Conservation (phyloP, 352 stramenopile species). For the Pythium myriotylum region DNA sequence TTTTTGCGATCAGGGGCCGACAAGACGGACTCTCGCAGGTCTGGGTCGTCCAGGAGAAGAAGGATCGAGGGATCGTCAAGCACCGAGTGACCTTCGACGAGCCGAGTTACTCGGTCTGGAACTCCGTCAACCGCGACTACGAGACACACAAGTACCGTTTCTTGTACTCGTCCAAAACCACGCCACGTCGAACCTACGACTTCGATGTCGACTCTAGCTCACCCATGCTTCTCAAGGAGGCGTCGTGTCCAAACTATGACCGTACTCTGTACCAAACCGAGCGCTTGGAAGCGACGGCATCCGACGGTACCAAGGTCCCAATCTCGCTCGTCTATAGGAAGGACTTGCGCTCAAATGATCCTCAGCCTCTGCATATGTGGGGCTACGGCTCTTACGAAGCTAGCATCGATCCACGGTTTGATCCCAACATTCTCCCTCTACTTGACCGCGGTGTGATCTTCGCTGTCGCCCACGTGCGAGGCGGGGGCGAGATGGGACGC, state of each 20-base stretch:
- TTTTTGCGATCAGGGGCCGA: slow-evolving; percentile 84
- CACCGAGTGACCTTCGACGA: slow-evolving; percentile 94
- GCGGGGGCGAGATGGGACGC: slow-evolving; percentile 96
- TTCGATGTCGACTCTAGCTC: slow-evolving; percentile 71
- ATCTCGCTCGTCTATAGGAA: slow-evolving; percentile 84
- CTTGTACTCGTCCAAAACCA: slow-evolving; percentile 93
- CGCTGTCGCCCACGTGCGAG: slow-evolving; percentile 96
- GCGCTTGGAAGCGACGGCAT: slow-evolving; percentile 83
- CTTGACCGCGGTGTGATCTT: slow-evolving; percentile 96
- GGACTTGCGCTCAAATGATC: slow-evolving; percentile 53
- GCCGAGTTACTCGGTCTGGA: slow-evolving; percentile 85
- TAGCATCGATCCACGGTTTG: no score
- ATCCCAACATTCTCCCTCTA: slow-evolving; percentile 91
- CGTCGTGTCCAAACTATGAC: slow-evolving; percentile 93
- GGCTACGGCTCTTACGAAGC: no score
- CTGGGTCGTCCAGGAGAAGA: slow-evolving; percentile 76
- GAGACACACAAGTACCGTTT: slow-evolving; percentile 89
- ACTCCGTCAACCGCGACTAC: slow-evolving; percentile 85
- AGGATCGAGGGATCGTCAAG: no score
- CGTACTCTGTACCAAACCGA: slow-evolving; percentile 91
- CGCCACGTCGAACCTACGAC: slow-evolving; percentile 86
- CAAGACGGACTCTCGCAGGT: slow-evolving; percentile 85
- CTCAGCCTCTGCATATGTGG: slow-evolving; percentile 66
- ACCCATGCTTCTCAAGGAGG: slow-evolving; percentile 90
- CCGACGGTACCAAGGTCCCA: slow-evolving; percentile 87